Percentiles rank a stretch among this genome's conserved stretches.
Evolutionary conservation across 306 rosid species (phyloP).

Genomic region (Gillenia trifoliata): DNA sequence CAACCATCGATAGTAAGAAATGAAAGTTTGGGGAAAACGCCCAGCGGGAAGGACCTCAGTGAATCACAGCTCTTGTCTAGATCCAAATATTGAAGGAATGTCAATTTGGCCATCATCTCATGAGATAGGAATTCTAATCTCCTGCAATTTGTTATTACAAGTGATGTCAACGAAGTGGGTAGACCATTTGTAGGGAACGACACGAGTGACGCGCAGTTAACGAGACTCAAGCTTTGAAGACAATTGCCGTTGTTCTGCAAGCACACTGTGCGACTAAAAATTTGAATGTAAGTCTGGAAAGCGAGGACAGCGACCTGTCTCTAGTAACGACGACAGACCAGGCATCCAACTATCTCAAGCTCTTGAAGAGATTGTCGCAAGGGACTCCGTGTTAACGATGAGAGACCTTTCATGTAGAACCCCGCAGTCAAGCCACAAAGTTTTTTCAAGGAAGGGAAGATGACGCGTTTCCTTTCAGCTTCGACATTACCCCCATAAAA

Average conservation of each 20-base stretch:
- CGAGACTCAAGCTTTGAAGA: not conserved
- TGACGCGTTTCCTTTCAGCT: not conserved
- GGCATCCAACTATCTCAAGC: not conserved
- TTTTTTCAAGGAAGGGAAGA: not conserved
- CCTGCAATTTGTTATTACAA: no score
- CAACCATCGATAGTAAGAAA: accelerated
- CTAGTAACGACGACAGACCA: not conserved
- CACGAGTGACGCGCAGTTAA: not conserved
- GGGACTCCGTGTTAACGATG: not conserved
- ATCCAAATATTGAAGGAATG: accelerated
- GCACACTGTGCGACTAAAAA: not conserved
- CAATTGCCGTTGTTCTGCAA: not conserved
- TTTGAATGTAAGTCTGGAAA: no score
- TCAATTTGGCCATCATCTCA: not conserved
- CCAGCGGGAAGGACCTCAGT: not conserved
- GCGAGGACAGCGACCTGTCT: no score
- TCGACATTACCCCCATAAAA: not conserved
- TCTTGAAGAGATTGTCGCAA: not conserved
- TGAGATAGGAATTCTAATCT: not conserved
- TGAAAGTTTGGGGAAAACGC: not conserved
- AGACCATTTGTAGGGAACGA: not conserved
- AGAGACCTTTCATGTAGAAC: not conserved
- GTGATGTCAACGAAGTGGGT: not conserved
- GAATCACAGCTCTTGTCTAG: accelerated
- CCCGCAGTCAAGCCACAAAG: not conserved